A percentile compares a stretch with the other conserved stretches of the same genome.
phyloP scores from a whole-genome alignment of 768 basidiomycete genomes.

The Collybia nuda region DNA sequence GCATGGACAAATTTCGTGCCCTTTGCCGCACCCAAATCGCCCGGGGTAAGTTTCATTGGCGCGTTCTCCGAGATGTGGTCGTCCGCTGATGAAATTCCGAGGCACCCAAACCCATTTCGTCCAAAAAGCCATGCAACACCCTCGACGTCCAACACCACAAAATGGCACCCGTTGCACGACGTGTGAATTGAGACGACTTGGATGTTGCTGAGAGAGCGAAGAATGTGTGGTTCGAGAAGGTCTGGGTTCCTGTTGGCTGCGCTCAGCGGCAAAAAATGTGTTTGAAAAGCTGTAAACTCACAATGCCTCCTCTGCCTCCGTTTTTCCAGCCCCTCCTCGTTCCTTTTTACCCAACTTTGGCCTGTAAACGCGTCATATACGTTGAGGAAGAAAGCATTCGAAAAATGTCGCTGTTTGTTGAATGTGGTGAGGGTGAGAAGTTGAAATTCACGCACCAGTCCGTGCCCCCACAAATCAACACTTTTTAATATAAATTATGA shows the following conservation, averaged over 20 bases:
- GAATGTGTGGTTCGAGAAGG: slow-evolving; percentile 83
- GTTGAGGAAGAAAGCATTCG: not conserved
- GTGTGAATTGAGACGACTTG: slow-evolving; percentile 71
- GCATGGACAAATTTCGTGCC: slow-evolving; percentile 74
- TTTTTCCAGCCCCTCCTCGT: slow-evolving; percentile 45
- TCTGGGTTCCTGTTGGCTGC: slow-evolving; percentile 58
- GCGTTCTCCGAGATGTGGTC: slow-evolving; percentile 74
- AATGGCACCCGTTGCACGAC: slow-evolving; percentile 76
- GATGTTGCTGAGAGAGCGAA: slow-evolving; percentile 85
- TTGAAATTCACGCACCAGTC: slow-evolving; percentile 63
- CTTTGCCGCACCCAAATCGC: slow-evolving; percentile 57
- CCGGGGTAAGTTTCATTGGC: slow-evolving; percentile 59
- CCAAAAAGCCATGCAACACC: slow-evolving; percentile 92
- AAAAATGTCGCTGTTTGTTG: not conserved
- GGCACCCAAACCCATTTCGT: slow-evolving; percentile 67
- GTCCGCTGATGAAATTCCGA: slow-evolving; percentile 35
- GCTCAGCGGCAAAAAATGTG: not conserved
- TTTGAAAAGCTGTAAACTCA: slow-evolving; percentile 21
- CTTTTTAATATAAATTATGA: slow-evolving; percentile 34
- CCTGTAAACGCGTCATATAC: slow-evolving; percentile 38
- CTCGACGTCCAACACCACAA: slow-evolving; percentile 67
- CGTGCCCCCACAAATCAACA: slow-evolving; percentile 83
- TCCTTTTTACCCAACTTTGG: slow-evolving; percentile 77
- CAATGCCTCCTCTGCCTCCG: slow-evolving; percentile 38
- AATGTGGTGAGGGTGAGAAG: not conserved